A percentile compares a stretch with the other conserved stretches of the same genome.
phyloP scores from a whole-genome alignment of 371 early-diverging fungal species.

The Chytridium lagenaria region DNA sequence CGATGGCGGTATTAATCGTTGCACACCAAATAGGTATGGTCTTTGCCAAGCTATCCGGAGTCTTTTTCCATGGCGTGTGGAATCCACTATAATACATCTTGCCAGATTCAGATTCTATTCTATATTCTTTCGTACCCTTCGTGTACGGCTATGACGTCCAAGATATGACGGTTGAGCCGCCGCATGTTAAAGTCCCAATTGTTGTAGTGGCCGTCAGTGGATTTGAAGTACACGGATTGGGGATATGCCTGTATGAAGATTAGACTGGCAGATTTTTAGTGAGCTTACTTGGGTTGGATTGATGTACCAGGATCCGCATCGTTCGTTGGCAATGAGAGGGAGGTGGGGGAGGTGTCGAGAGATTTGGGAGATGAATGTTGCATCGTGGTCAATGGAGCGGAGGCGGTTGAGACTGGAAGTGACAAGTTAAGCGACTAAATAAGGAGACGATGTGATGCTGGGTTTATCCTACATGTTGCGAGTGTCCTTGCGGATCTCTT shows the following conservation, averaged over 20 bases:
- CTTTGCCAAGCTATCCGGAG: slow-evolving; percentile 83
- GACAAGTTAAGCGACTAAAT: not conserved
- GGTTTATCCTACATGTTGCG: not conserved
- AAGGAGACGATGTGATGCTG: not conserved
- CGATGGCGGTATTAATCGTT: slow-evolving; percentile 66
- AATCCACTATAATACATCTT: slow-evolving; percentile 84
- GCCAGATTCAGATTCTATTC: not conserved
- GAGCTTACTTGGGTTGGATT: slow-evolving; percentile 63
- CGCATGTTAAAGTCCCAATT: slow-evolving; percentile 83
- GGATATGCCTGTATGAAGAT: slow-evolving; percentile 52
- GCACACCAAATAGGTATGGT: slow-evolving; percentile 91
- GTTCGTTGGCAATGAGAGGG: slow-evolving; percentile 80
- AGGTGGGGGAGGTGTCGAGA: slow-evolving; percentile 62
- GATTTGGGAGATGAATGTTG: slow-evolving; percentile 69
- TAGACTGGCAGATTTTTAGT: not conserved
- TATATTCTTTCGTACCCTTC: slow-evolving; percentile 58
- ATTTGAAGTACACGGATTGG: slow-evolving; percentile 84
- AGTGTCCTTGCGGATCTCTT: not conserved
- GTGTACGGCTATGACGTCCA: slow-evolving; percentile 61
- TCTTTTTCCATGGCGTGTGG: slow-evolving; percentile 82
- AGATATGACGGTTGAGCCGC: slow-evolving; percentile 75
- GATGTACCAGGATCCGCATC: slow-evolving; percentile 86
- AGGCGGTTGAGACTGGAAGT: slow-evolving; percentile 72
- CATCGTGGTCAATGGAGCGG: slow-evolving; percentile 78
- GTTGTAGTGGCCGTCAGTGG: slow-evolving; percentile 88